Conservation (phyloP, 371 early-diverging fungal genomes). For the Syncephalastrum racemosum region DNA sequence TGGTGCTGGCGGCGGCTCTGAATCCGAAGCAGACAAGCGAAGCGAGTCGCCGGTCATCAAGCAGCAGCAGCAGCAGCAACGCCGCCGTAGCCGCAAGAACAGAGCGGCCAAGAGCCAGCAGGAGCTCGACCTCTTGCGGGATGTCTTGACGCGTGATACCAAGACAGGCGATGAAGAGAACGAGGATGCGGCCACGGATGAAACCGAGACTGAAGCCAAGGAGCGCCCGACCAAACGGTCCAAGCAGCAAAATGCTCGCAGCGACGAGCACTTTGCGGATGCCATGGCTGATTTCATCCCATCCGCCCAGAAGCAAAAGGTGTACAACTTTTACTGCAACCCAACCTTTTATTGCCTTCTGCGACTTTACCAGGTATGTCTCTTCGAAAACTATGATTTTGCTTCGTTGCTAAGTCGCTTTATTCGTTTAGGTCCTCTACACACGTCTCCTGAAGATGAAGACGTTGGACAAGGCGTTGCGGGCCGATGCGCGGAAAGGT, state of each 20-base stretch:
- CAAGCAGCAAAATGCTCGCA: constrained; percentile 13
- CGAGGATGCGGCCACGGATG: constrained; percentile 34
- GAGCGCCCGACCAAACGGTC: constrained; percentile 8
- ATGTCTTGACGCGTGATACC: constrained; percentile 33
- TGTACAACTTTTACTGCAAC: constrained; percentile 71
- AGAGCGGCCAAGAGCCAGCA: constrained; percentile 35
- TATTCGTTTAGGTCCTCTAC: constrained; percentile 68
- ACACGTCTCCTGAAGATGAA: constrained; percentile 78
- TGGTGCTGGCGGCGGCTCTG: constrained; percentile 14
- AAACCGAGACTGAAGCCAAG: constrained; percentile 3
- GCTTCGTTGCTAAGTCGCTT: too few species aligned
- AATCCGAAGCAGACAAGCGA: constrained; percentile 24
- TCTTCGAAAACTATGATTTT: too few species aligned
- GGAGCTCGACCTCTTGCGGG: constrained; percentile 36
- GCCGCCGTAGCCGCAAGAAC: constrained; percentile 18
- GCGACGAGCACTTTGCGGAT: constrained; percentile 33
- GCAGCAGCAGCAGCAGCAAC: neutral
- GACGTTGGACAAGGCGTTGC: constrained; percentile 58
- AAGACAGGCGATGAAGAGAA: constrained; percentile 7
- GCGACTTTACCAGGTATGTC: constrained; percentile 77
- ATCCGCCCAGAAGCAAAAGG: constrained; percentile 24
- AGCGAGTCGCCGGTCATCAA: constrained; percentile 13
- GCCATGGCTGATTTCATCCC: constrained; percentile 41
- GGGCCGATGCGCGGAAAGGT: constrained; percentile 53
- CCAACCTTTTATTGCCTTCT: constrained; percentile 84